Percentiles rank a stretch among this genome's conserved stretches.
phyloP scores from a whole-genome alignment of 1,284 basidiomycete genomes.

The Microbotryum lychnidis-dioicae region DNA sequence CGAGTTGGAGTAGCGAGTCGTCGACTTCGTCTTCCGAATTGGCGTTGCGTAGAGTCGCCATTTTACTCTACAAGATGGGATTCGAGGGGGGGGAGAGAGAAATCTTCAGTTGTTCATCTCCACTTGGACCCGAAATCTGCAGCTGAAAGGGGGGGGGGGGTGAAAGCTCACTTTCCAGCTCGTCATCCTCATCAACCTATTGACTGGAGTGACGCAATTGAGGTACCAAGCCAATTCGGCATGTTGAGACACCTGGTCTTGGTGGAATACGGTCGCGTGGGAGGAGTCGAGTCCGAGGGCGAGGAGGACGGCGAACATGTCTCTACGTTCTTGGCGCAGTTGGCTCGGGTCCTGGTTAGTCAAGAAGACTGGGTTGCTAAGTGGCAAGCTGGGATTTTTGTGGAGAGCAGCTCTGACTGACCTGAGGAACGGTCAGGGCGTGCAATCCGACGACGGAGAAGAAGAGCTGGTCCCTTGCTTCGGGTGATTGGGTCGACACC shows the following conservation, averaged over 20 bases:
- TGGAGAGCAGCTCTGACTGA: not conserved
- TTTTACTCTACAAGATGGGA: constrained; percentile 51
- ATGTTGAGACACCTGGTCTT: constrained; percentile 81
- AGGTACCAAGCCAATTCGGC: constrained; percentile 87
- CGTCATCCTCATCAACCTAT: constrained; percentile 51
- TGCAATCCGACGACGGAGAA: constrained; percentile 90
- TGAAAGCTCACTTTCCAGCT: constrained; percentile 25
- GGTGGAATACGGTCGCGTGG: constrained; percentile 70
- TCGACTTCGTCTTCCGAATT: constrained; percentile 66
- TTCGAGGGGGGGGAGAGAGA: too few relatives aligned
- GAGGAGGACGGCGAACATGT: constrained; percentile 74
- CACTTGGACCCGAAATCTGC: too few relatives aligned
- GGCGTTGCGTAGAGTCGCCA: constrained; percentile 65
- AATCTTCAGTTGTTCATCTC: too few relatives aligned
- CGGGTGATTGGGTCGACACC: constrained; percentile 57
- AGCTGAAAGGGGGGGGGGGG: too few relatives aligned
- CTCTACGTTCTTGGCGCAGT: constrained; percentile 57
- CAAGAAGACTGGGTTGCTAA: not conserved
- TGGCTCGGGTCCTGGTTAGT: constrained; percentile 53
- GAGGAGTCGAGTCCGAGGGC: constrained; percentile 67
- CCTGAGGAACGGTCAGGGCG: constrained; percentile 69
- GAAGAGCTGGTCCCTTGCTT: constrained; percentile 55
- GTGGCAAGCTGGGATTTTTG: not conserved
- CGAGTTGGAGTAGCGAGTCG: constrained; percentile 70
- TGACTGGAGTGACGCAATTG: constrained; percentile 73